Evolutionary conservation across 192 early-diverging fungal genomes (phyloP).

Genomic region (Coemansia sp.): DNA sequence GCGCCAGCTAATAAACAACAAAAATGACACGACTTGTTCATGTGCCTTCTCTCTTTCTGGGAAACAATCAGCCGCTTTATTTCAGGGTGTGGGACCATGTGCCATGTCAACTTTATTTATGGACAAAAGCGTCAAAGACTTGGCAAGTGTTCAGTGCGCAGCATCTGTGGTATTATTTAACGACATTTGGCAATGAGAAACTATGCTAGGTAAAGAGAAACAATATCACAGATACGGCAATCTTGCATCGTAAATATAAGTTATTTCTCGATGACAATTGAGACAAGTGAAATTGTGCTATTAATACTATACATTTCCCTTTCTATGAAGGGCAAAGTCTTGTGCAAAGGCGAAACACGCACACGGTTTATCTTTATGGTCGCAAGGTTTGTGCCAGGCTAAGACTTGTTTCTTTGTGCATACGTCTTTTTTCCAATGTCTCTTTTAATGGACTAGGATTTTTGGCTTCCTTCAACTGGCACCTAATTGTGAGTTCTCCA

Average conservation of each 20-base stretch:
- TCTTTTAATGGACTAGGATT: no score
- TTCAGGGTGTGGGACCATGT: slow-evolving; percentile 2
- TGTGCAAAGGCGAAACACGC: neutral
- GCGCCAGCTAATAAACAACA: neutral
- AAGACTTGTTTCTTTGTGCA: slow-evolving; percentile 1
- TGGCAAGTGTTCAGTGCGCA: neutral
- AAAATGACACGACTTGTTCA: neutral
- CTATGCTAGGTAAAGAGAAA: no score
- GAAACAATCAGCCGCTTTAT: no score
- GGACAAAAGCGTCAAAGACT: neutral
- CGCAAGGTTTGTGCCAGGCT: no score
- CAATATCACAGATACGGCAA: neutral
- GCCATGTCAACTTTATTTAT: neutral
- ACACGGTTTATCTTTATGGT: no score
- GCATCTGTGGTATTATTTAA: neutral
- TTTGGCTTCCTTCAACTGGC: neutral
- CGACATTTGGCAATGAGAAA: no score
- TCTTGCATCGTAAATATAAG: no score
- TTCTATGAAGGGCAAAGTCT: neutral
- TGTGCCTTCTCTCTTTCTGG: neutral
- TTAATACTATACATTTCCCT: neutral
- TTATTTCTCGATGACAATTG: neutral
- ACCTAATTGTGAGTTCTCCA: no score
- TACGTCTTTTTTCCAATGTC: no score
- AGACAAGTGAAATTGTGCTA: neutral